Conservation (phyloP, 805 yeast species). For the Yarrowia sp. region DNA sequence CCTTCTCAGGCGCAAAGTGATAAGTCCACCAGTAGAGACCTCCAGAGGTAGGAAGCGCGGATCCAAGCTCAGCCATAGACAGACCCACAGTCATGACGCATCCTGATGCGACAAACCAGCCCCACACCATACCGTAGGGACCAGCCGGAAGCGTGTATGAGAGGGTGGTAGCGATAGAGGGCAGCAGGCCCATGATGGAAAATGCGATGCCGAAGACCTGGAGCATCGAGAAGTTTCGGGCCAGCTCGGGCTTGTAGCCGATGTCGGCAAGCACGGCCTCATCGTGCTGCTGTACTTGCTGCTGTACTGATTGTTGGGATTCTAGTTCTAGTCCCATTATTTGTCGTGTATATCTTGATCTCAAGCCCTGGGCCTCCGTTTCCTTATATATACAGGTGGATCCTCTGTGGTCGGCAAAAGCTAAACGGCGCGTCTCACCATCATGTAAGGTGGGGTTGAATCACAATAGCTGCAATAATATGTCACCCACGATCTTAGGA, state of each 20-base stretch:
- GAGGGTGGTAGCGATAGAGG: conserved; percentile 56
- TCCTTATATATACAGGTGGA: background rate
- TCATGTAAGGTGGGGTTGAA: background rate
- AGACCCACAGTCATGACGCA: conserved; percentile 58
- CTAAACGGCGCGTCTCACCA: background rate
- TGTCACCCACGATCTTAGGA: too few relatives aligned
- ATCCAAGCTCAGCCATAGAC: conserved; percentile 63
- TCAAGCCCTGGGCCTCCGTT: background rate
- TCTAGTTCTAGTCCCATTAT: background rate
- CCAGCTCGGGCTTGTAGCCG: conserved; percentile 71
- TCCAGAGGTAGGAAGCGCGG: conserved; percentile 72
- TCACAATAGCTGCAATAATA: too few relatives aligned
- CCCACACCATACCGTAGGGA: conserved; percentile 66
- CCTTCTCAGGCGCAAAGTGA: conserved; percentile 58
- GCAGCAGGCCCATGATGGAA: conserved; percentile 66
- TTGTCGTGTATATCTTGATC: background rate
- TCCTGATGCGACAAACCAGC: conserved; percentile 62
- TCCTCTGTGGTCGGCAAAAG: background rate
- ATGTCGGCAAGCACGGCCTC: conserved; percentile 44
- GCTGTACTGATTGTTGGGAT: conserved; percentile 4
- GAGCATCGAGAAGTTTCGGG: conserved; percentile 56
- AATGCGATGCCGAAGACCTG: conserved; percentile 72
- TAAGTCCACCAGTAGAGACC: conserved; percentile 70
- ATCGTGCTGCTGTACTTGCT: background rate
- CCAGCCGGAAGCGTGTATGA: conserved; percentile 59